Evolutionary conservation across 1,284 basidiomycete species (phyloP), one percentile per base, ranked within the genome.

Genomic region (Tetrapyrgos nigripes): DNA sequence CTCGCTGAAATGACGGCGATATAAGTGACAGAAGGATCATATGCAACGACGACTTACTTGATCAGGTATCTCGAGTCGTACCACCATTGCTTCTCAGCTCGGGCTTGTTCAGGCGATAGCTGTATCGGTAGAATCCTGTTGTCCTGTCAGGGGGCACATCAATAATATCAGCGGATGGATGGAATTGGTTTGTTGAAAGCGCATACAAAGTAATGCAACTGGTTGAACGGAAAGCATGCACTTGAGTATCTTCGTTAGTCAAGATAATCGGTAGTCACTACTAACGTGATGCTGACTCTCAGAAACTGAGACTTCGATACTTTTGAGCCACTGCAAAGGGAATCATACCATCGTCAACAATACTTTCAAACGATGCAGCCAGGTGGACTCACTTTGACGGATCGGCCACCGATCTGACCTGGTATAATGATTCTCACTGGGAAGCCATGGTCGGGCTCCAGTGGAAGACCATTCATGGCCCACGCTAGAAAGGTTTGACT

Each of bases 381-480:
- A 24, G 24, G 13, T 24, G n/a, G n/a, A 53, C 23, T 24, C 17
- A 35, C 74, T 75, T 53, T 53, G 9, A 84, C 83, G 21, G 78
- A 80, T 27, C 83, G 73, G 2, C 86, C 87, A 24, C 87, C 87
- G 55, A 89, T 88, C 61, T 86, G 83, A n/a, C 85, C 84, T 1
- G 87, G 87, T 2, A 89, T 77, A 58, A 90, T 77, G 2, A 89
- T 62, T 40, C 88, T 77, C 19, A 90, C 66, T 0, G 88, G 88
- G 63, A 80, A 88, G 3, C 88, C 88, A 64, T 91, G 88, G 64
- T 90, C 88, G 1, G 87, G 86, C 40, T 82, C 79, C 13, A 86
- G 73, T 4, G 77, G 74, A 23, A 75, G 62, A 4, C 82, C 82
- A 56, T 86, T 86, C 77, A 84, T 81, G 17, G 78, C 79, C 82